Percentiles rank a stretch among this genome's conserved stretches.
phyloP scores from a whole-genome alignment of 2,329 filamentous ascomycete genomes.

The Onygenales sp. region DNA sequence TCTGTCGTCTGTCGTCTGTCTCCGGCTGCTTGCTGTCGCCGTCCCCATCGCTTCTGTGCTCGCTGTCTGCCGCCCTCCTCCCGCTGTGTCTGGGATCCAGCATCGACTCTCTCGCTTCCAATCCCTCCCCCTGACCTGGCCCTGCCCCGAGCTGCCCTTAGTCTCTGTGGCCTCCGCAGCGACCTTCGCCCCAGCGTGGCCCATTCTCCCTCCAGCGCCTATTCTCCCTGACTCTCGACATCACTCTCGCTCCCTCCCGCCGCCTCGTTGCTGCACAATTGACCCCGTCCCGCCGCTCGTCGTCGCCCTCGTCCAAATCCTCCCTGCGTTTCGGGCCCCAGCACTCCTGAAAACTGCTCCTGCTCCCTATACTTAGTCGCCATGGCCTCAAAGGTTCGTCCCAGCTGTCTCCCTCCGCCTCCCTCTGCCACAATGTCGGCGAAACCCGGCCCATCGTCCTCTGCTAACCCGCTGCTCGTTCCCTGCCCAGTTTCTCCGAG shows the following conservation, averaged over 20 bases:
- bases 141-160: not conserved
- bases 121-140: not conserved
- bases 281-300: not conserved
- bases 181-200: not conserved
- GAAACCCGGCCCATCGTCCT: not conserved
- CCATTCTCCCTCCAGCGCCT: not conserved
- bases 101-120: not conserved
- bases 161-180: not conserved
- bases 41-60: not conserved
- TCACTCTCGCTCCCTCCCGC: not conserved
- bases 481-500: slow-evolving; percentile 61
- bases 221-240: not conserved
- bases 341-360: not conserved
- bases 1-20: not conserved
- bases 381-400: slow-evolving; percentile 23
- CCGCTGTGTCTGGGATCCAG: not conserved
- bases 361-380: not conserved
- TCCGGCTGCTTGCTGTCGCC: not conserved
- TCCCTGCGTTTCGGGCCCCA: not conserved
- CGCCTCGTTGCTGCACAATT: not conserved
- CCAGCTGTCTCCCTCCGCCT: not conserved
- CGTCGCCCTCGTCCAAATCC: not conserved
- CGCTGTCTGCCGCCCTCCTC: not conserved
- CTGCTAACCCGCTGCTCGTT: slow-evolving; percentile 10
- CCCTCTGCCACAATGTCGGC: slow-evolving; percentile 3